Base-by-base conservation (phyloP, 2,329 filamentous ascomycete genomes). In the Ceratocystis cubensis region DNA sequence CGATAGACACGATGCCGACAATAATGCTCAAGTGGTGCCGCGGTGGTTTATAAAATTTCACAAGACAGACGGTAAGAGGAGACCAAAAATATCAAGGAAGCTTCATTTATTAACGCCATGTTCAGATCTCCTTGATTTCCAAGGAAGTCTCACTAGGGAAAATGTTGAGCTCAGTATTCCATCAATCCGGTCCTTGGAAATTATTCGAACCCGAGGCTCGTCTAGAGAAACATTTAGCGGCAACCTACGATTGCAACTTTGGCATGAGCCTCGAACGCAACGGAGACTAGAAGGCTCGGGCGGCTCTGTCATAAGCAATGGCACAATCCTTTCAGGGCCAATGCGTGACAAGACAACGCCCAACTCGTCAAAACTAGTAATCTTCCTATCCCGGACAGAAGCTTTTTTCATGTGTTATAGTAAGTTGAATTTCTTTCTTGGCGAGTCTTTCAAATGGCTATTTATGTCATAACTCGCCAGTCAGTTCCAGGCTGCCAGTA, bases 101-200 rank as follows among this genome's bases (percentile, higher is more conserved):
- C 4, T 41, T n/a, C 5, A n/a, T 7, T n/a, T 46, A 30, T 15
- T 48, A 30, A 63, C 22, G 1, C 6, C 3, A 63, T 33, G 22
- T 30, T 20, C 33, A 62, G 57, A 63, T 37, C 59, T 66, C 8
- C 45, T 63, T 15, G 44, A 45, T 17, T 66, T 66, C 48, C 65
- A 66, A 28, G 44, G 57, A n/a, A 28, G n/a, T 6, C 25, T 66
- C 10, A 66, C 65, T 5, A 46, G 65, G 8, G 65, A 66, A 63
- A 20, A 62, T 15, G 61, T 63, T 13, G 59, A 46, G 13, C 59
- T 66, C n/a, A 46, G 63, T 10, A 59, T 66, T 8, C 63, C 65
- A 7, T 66, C 59, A 17, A 63, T 66, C 30, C 59, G 37, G 8
- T 63, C 65, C n/a, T 22, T 66, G 5, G 46, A 46, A 48, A 37